Evolutionary conservation across 2,329 filamentous ascomycete species (phyloP).

Genomic region (Cladosporium sp.): DNA sequence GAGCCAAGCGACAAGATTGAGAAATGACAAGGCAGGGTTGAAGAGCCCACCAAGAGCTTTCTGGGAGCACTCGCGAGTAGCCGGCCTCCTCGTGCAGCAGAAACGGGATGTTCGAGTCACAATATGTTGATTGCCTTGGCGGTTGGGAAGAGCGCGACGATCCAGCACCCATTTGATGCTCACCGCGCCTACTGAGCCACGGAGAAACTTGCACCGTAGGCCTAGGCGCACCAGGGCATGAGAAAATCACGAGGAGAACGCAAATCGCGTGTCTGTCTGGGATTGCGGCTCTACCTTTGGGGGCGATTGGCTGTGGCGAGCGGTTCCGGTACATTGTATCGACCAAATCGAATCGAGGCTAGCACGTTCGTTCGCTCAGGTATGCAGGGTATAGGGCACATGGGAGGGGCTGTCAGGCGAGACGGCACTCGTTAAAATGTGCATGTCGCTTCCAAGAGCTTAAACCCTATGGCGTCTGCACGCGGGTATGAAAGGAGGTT

Average conservation of each 20-base stretch:
- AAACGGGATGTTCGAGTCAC: no score
- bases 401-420: slow-evolving; percentile 6
- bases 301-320: slow-evolving; percentile 4
- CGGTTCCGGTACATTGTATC: neutral
- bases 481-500: no score
- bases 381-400: neutral
- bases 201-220: neutral
- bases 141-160: no score
- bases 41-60: no score
- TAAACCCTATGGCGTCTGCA: no score
- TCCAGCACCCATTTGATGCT: no score
- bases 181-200: neutral
- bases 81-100: no score
- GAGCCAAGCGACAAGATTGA: no score
- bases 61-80: no score
- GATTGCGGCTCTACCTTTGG: slow-evolving; percentile 4
- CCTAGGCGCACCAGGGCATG: neutral
- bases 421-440: neutral
- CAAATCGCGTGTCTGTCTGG: neutral
- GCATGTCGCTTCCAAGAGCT: slow-evolving; percentile 4
- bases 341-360: slow-evolving; percentile 3
- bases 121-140: no score
- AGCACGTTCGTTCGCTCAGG: neutral
- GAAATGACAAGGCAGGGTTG: no score
- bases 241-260: neutral